Base-by-base conservation (phyloP, 768 basidiomycete genomes). In the Suillus tomentosus region DNA sequence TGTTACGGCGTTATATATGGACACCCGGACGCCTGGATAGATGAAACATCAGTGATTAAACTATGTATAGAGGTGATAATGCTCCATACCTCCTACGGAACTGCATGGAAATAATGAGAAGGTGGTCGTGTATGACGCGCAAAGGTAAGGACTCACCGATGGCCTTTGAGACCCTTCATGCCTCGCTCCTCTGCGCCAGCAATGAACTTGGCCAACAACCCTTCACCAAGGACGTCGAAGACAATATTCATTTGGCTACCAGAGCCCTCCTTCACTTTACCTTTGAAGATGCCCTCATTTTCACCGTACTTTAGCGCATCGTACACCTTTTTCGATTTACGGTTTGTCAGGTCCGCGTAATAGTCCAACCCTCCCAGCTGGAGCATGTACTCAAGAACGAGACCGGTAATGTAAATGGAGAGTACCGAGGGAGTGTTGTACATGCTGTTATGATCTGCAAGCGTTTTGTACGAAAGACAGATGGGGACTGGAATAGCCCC, bases 191-290 rank as follows among this genome's bases (percentile, higher is more conserved):
- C 90, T 0, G 96, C 96, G 11, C 91, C 94, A 22, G 83, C 81
- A 67, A 99, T 73, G 75, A 98, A 99, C 69, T 79, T 77, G 70
- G 85, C 85, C 75, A 97, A 82, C 22, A 81, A 82, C 1, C 83
- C 90, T n/a, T 92, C 88, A 0, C 88, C 91, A 14, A 86, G 67
- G 14, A 96, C 79, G 61, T 86, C 85, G 76, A 98, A 99, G 0
- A 94, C 92, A 17, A 94, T 82, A 74, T 99, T 99, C 96, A 99
- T 99, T 87, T 92, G 91, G 76, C 96, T 98, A 65, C 90, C 84
- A 56, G 88, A 87, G 6, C 86, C 90, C 63, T 83, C 81, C 71
- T 85, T 81, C 22, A 96, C 95, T 72, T 90, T 92, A 24, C 83
- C 74, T 68, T 78, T 83, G 69, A 93, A 86, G 62, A 93, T 78